Conservation (phyloP, 176 grass and related monocot genomes). For the Stipa capillata region DNA sequence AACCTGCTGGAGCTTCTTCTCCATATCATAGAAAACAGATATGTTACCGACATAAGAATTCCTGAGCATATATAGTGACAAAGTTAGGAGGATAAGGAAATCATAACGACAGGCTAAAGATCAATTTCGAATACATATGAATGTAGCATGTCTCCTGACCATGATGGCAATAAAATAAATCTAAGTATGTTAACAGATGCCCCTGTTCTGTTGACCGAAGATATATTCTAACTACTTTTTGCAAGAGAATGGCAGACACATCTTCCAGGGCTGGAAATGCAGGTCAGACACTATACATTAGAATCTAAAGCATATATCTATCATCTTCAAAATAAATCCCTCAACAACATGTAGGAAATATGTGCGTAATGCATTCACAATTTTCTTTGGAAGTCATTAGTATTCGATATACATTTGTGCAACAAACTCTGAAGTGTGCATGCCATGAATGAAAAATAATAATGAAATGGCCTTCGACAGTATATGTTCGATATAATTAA, state of each 20-base stretch:
- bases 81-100: constrained; percentile 17
- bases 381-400: not conserved
- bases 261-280: not conserved
- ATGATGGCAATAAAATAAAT: not conserved
- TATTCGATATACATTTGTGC: not conserved
- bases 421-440: not conserved
- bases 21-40: constrained; percentile 66
- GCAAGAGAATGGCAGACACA: not conserved
- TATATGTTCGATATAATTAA: not conserved
- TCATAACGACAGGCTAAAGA: not conserved
- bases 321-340: not conserved
- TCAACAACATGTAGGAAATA: not conserved
- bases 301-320: not conserved
- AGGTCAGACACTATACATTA: not conserved
- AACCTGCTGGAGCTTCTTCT: constrained; percentile 82
- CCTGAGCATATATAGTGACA: constrained; percentile 44
- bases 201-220: not conserved
- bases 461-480: not conserved
- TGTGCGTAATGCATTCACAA: not conserved
- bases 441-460: not conserved
- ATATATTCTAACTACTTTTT: not conserved
- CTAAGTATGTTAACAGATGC: not conserved
- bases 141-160: not conserved
- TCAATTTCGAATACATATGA: not conserved
- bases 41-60: constrained; percentile 91